phyloP scores from a whole-genome alignment of 192 early-diverging fungal genomes.

The Dissophora ornata region DNA sequence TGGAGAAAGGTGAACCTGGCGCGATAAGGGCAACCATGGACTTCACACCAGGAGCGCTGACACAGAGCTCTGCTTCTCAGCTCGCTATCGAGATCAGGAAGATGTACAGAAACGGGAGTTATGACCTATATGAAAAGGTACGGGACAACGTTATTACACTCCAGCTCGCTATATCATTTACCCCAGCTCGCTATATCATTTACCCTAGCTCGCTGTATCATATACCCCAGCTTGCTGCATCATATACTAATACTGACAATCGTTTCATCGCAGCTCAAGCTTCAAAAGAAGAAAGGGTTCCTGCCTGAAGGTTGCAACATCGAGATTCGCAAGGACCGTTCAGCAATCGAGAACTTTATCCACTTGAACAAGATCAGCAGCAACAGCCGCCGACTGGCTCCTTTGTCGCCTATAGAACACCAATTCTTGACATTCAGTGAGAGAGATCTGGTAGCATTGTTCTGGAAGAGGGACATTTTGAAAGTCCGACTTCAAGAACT shows the following conservation, averaged over 20 bases:
- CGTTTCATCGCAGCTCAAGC: slow-evolving; percentile 2
- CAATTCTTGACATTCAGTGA: slow-evolving; percentile 1
- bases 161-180: no score
- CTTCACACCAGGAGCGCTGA: background rate
- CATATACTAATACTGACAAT: background rate
- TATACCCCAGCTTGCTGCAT: no score
- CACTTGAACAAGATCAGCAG: slow-evolving; percentile 1
- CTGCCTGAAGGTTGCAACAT: background rate
- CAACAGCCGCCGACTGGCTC: background rate
- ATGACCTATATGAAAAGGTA: slow-evolving; percentile 8
- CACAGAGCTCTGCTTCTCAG: background rate
- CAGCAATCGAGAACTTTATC: slow-evolving; percentile 4
- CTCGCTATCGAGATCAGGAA: slow-evolving; percentile 8
- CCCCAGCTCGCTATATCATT: no score
- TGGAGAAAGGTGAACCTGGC: no score
- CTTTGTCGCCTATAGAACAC: background rate
- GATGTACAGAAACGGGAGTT: background rate
- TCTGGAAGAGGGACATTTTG: background rate
- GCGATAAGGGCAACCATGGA: background rate
- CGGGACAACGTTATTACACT: background rate
- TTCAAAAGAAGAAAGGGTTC: background rate
- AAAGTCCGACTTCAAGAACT: background rate
- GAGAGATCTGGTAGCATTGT: background rate
- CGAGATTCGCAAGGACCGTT: background rate
- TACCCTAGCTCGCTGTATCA: no score